These are phyloP conservation scores for Suillus paluster DNA, from an alignment of 768 basidiomycete genomes.

Conservation along the genomic window DNA sequence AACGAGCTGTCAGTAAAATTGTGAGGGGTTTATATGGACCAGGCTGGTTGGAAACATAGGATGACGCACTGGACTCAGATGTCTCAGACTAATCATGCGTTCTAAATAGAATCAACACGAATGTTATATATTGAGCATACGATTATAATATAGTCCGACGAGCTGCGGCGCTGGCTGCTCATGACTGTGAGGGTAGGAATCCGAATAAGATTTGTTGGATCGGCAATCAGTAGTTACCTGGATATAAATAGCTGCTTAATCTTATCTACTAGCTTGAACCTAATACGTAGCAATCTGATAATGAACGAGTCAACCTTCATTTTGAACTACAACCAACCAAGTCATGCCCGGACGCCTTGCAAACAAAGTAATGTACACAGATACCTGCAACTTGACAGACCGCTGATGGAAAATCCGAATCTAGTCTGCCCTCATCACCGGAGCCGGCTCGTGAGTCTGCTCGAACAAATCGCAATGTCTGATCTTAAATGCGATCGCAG, in stretches of 20 bases:
- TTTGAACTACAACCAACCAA: conserved; percentile 8
- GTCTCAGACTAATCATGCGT: background rate
- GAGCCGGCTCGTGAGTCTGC: conserved; percentile 79
- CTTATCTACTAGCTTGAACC: background rate
- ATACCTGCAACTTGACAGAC: background rate
- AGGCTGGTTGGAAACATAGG: conserved; percentile 3
- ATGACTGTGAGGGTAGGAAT: no score
- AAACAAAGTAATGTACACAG: conserved; percentile 52
- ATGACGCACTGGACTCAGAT: background rate
- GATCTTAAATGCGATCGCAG: conserved; percentile 47
- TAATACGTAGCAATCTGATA: no score
- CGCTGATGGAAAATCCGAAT: conserved; percentile 18
- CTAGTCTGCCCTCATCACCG: conserved; percentile 82
- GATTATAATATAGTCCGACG: no score
- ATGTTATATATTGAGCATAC: background rate
- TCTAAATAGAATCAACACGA: background rate
- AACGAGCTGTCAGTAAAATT: background rate
- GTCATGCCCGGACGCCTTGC: conserved; percentile 70
- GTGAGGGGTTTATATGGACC: background rate
- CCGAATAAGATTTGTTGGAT: background rate
- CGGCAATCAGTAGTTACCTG: background rate
- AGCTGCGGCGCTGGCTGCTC: no score
- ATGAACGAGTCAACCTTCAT: background rate
- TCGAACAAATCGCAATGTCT: conserved; percentile 12
- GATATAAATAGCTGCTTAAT: background rate